These are phyloP conservation scores for Apophysomyces trapeziformis DNA, from an alignment of 371 early-diverging fungal species.

Conservation along the genomic window DNA sequence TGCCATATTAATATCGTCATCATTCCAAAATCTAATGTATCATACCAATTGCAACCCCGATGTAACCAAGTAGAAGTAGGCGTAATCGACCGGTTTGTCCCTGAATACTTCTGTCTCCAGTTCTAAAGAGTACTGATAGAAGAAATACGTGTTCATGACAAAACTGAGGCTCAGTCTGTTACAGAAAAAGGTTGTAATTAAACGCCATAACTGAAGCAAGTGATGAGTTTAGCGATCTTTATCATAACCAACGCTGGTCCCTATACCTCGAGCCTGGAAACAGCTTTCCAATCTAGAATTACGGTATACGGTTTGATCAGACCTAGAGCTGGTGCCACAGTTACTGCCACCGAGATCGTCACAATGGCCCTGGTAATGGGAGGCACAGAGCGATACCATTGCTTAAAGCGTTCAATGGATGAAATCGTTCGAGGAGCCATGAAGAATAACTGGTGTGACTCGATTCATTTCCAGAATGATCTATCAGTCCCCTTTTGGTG, in stretches of 20 bases:
- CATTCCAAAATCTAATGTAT: not conserved
- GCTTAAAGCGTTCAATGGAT: slow-evolving; percentile 39
- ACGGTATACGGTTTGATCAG: slow-evolving; percentile 43
- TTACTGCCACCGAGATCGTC: slow-evolving; percentile 55
- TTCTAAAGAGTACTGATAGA: slow-evolving; percentile 73
- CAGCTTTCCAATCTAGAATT: slow-evolving; percentile 46
- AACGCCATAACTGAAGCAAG: slow-evolving; percentile 73
- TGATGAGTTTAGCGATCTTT: slow-evolving; percentile 1
- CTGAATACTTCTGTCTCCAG: slow-evolving; percentile 75
- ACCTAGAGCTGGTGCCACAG: slow-evolving; percentile 50
- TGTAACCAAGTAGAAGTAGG: slow-evolving; percentile 70
- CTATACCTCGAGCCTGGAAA: slow-evolving; percentile 37
- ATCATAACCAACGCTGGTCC: not conserved
- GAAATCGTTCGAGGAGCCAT: slow-evolving; percentile 29
- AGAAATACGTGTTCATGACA: slow-evolving; percentile 73
- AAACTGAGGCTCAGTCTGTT: slow-evolving; percentile 59
- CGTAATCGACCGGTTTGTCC: slow-evolving; percentile 80
- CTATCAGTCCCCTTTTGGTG: too few species aligned
- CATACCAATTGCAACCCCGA: slow-evolving; percentile 44
- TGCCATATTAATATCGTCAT: not conserved
- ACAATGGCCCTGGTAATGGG: slow-evolving; percentile 66
- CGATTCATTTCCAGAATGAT: too few species aligned
- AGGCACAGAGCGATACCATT: slow-evolving; percentile 69
- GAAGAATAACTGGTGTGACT: not conserved
- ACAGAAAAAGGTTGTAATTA: slow-evolving; percentile 73